Conservation (phyloP, 2,329 filamentous ascomycete species). For the Chrysoporthe puriensis region DNA sequence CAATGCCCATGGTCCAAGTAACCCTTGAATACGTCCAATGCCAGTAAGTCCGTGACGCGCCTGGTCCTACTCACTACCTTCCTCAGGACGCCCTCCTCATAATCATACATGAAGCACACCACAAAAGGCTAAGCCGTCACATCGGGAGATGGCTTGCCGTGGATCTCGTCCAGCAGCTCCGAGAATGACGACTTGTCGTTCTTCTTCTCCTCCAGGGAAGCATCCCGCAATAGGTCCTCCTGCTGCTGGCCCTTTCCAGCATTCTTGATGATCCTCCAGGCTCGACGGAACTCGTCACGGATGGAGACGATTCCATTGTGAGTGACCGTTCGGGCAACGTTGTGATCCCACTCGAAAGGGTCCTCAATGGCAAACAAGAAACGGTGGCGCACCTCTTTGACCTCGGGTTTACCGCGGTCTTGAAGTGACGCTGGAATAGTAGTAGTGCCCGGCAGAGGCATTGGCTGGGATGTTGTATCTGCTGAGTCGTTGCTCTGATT, state of each 20-base stretch:
- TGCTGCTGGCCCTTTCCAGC: conserved; percentile 46
- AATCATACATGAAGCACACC: neutral
- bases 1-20: neutral
- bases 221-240: conserved; percentile 59
- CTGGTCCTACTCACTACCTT: neutral
- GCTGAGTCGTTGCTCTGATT: neutral
- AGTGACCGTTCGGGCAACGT: conserved; percentile 84
- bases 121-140: neutral
- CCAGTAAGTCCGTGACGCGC: neutral
- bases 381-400: conserved; percentile 75
- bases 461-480: neutral
- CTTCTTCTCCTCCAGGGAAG: conserved; percentile 42
- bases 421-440: conserved; percentile 6
- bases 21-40: neutral
- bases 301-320: conserved; percentile 82
- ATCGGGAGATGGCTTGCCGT: conserved; percentile 34
- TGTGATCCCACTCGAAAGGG: conserved; percentile 86
- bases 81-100: neutral
- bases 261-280: conserved; percentile 70
- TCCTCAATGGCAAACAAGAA: conserved; percentile 92
- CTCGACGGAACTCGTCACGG: conserved; percentile 80
- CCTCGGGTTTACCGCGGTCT: conserved; percentile 37
- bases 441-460: neutral
- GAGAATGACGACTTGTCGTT: conserved; percentile 38
- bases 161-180: conserved; percentile 46